phyloP scores from a whole-genome alignment of 257 asterid genomes.

The Capsicum chinense region DNA sequence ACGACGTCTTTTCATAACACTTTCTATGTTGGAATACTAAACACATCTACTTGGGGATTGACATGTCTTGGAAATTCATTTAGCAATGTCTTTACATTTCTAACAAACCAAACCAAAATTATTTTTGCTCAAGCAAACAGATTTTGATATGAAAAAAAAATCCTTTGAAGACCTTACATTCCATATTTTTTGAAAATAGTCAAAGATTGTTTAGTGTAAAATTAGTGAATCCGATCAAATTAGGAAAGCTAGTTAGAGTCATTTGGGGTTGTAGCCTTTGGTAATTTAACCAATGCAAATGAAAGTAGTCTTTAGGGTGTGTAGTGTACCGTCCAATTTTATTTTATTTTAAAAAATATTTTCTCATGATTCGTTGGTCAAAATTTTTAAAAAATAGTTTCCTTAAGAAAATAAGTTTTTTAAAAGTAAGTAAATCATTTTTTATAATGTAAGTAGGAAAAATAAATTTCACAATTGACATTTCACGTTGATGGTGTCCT shows the following conservation, averaged over 20 bases:
- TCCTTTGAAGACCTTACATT: not conserved
- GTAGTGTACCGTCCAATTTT: too few species aligned
- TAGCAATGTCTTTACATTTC: not conserved
- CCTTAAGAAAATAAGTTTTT: too few species aligned
- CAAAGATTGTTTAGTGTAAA: not conserved
- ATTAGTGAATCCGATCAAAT: not conserved
- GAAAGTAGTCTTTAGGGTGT: not conserved
- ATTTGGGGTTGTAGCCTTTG: not conserved
- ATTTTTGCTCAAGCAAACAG: not conserved
- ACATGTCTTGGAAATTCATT: not conserved
- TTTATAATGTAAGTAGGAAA: too few species aligned
- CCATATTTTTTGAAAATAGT: not conserved
- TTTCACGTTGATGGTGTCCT: too few species aligned
- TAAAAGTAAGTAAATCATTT: too few species aligned
- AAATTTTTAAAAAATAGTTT: too few species aligned
- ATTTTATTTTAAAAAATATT: too few species aligned
- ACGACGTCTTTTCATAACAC: not conserved
- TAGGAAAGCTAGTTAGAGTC: not conserved
- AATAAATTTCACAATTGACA: too few species aligned
- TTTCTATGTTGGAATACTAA: not conserved
- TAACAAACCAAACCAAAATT: not conserved
- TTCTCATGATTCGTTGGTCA: too few species aligned
- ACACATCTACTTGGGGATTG: too few species aligned
- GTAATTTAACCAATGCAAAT: conserved; percentile 8
- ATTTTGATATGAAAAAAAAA: not conserved